These are phyloP conservation scores for Phytophthora hibernalis DNA, from an alignment of 352 stramenopile genomes.

Conservation along the genomic window DNA sequence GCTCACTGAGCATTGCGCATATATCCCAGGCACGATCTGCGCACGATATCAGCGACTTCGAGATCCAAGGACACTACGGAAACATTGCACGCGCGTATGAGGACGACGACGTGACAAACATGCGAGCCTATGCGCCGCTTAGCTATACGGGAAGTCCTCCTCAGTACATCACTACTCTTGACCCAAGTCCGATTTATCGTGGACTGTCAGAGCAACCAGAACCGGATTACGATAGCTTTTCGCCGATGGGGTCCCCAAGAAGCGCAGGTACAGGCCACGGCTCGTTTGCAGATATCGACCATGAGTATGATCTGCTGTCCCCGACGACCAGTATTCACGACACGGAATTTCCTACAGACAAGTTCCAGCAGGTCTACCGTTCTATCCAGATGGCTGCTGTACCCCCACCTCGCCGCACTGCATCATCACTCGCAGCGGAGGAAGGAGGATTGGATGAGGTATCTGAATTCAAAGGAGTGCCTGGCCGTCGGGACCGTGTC, in stretches of 20 bases:
- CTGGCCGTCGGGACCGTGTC: slow-evolving; percentile 67
- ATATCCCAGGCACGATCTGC: slow-evolving; percentile 38
- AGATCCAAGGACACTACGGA: slow-evolving; percentile 43
- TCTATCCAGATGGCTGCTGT: slow-evolving; percentile 58
- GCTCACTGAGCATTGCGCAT: slow-evolving; percentile 27
- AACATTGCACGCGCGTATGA: slow-evolving; percentile 40
- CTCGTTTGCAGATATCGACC: slow-evolving; percentile 38
- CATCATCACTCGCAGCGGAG: slow-evolving; percentile 25
- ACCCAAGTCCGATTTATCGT: slow-evolving; percentile 49
- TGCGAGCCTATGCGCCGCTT: slow-evolving; percentile 40
- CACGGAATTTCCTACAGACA: slow-evolving; percentile 69
- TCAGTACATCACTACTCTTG: slow-evolving; percentile 40
- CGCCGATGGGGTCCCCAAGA: slow-evolving; percentile 43
- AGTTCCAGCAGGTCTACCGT: slow-evolving; percentile 78
- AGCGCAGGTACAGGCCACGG: slow-evolving; percentile 31
- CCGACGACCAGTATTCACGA: slow-evolving; percentile 66
- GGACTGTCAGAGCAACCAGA: slow-evolving; percentile 31
- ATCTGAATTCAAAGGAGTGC: slow-evolving; percentile 51
- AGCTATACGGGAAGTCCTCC: slow-evolving; percentile 42
- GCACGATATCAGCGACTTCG: slow-evolving; percentile 45
- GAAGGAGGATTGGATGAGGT: slow-evolving; percentile 30
- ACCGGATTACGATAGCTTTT: slow-evolving; percentile 56
- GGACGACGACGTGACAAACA: slow-evolving; percentile 45
- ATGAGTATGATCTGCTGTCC: slow-evolving; percentile 61
- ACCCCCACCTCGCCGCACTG: slow-evolving; percentile 15